A percentile compares a stretch with the other conserved stretches of the same genome.
Conservation (phyloP, 1,139 yeast species). For the Kodamaea suecica region DNA sequence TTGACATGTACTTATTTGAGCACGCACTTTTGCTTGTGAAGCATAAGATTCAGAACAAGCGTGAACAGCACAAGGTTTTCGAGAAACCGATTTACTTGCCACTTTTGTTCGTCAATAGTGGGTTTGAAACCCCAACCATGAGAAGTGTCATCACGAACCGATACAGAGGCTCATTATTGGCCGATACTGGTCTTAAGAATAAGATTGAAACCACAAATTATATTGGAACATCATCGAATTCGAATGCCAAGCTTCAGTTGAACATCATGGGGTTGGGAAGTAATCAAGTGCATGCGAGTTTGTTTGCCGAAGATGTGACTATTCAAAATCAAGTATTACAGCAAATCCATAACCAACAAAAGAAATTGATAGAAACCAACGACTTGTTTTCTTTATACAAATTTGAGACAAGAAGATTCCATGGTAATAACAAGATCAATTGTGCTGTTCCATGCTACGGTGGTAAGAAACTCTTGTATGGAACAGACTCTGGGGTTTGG, state of each 20-base stretch:
- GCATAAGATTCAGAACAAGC: slow-evolving; percentile 80
- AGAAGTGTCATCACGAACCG: slow-evolving; percentile 43
- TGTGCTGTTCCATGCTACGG: slow-evolving; percentile 96
- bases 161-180: slow-evolving; percentile 36
- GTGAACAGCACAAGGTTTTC: slow-evolving; percentile 88
- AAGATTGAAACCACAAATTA: slow-evolving; percentile 29
- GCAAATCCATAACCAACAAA: slow-evolving; percentile 76
- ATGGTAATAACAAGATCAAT: slow-evolving; percentile 70
- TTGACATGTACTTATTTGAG: slow-evolving; percentile 82
- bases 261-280: slow-evolving; percentile 46
- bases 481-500: slow-evolving; percentile 90
- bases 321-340: slow-evolving; percentile 81
- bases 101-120: slow-evolving; percentile 68
- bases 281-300: slow-evolving; percentile 42
- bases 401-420: slow-evolving; percentile 69
- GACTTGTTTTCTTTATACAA: slow-evolving; percentile 80
- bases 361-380: slow-evolving; percentile 62
- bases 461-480: slow-evolving; percentile 84
- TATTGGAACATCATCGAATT: slow-evolving; percentile 18
- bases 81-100: slow-evolving; percentile 93
- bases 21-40: slow-evolving; percentile 84
- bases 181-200: slow-evolving; percentile 35
- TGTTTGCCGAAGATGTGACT: slow-evolving; percentile 49
- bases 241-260: slow-evolving; percentile 43
- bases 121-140: slow-evolving; percentile 71